Conservation (phyloP, 2,329 filamentous ascomycete species). For the Ustulina deusta region DNA sequence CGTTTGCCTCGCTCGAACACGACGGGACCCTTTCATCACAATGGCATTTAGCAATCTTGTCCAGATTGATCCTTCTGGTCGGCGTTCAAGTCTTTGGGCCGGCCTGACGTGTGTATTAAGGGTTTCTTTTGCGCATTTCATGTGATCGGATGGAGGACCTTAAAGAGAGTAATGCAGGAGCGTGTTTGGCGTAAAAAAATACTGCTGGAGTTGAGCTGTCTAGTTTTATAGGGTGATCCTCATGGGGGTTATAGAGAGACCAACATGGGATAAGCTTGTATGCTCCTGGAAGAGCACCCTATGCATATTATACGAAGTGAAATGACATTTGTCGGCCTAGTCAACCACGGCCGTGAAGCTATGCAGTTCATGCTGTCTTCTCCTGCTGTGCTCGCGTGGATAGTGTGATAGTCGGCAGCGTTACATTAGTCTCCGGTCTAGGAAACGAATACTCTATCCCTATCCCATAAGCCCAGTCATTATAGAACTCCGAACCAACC, state of each 20-base stretch:
- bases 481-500: neutral
- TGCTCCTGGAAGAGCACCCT: slow-evolving; percentile 2
- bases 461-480: neutral
- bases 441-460: neutral
- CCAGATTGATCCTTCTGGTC: slow-evolving; percentile 7
- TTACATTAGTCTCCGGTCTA: neutral
- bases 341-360: neutral
- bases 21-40: neutral
- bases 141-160: neutral
- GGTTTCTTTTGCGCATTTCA: neutral
- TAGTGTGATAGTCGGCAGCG: neutral
- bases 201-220: slow-evolving; percentile 3
- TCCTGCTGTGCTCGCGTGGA: neutral
- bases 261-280: slow-evolving; percentile 1
- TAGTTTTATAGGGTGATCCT: slow-evolving; percentile 7
- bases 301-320: slow-evolving; percentile 22
- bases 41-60: slow-evolving; percentile 12
- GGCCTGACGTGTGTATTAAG: slow-evolving; percentile 8
- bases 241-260: neutral
- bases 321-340: slow-evolving; percentile 7
- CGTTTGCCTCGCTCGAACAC: neutral
- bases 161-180: neutral
- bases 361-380: neutral
- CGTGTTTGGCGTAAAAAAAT: neutral
- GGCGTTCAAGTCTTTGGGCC: slow-evolving; percentile 11